A percentile compares a stretch with the other conserved stretches of the same genome.
These are phyloP conservation scores for Xylaria palmicola DNA, from an alignment of 495 filamentous ascomycete genomes.

Conservation along the genomic window DNA sequence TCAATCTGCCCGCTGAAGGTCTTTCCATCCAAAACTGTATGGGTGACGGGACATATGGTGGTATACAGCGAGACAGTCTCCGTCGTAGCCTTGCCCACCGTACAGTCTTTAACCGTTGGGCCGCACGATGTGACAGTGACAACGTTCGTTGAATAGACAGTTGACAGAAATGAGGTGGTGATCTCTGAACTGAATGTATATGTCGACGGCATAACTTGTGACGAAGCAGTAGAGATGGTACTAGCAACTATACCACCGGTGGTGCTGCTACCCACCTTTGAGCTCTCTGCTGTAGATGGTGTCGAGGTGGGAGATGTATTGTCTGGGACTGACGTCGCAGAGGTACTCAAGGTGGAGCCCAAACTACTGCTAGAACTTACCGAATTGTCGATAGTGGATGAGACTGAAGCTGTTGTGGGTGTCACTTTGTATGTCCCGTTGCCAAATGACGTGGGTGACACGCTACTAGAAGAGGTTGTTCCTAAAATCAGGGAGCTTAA, in stretches of 20 bases:
- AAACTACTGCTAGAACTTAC: not conserved
- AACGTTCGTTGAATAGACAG: constrained; percentile 30
- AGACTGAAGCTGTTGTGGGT: not conserved
- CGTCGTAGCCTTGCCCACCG: constrained; percentile 40
- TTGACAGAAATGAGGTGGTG: constrained; percentile 28
- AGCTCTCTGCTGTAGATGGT: constrained; percentile 9
- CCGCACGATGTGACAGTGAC: constrained; percentile 55
- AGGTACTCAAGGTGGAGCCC: not conserved
- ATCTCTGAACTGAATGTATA: constrained; percentile 33
- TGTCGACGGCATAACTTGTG: constrained; percentile 25
- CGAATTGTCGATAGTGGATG: not conserved
- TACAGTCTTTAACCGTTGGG: constrained; percentile 57
- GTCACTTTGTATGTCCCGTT: not conserved
- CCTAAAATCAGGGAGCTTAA: constrained; percentile 27
- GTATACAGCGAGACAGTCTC: constrained; percentile 38
- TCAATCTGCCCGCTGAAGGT: constrained; percentile 21
- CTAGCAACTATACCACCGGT: not conserved
- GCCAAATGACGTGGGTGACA: not conserved
- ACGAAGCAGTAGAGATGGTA: constrained; percentile 47
- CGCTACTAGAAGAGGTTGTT: not conserved
- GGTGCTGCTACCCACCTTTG: not conserved
- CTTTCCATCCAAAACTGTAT: constrained; percentile 30
- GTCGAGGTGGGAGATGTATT: not conserved
- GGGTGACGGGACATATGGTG: constrained; percentile 46
- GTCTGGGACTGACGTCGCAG: not conserved